Base-by-base conservation (phyloP, 2,329 filamentous ascomycete genomes). In the Orbilia blumenaviensis region DNA sequence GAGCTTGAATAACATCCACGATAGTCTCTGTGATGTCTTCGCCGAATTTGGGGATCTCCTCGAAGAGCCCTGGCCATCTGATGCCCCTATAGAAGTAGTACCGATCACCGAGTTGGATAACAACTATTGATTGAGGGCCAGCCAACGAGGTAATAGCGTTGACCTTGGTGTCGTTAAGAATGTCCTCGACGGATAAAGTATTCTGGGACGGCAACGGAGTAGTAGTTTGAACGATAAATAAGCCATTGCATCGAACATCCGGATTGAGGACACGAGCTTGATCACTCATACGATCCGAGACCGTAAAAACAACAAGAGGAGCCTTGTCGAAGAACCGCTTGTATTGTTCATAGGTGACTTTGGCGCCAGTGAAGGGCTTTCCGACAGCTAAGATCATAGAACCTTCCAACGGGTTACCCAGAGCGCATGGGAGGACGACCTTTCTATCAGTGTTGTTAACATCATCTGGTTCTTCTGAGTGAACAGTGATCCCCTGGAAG, bases 241-340 rank as follows among this genome's bases (percentile, higher is more conserved):
- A 67, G 1, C 78, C 80, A 73, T 82, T 82, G 34, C 81, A 78
- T 67, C 81, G 76, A 23, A 78, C 78, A 14, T 78, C 23, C 12
- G 78, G 74, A 23, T 80, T 79, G 14, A 82, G 78, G 48, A 81
- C 81, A 36, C 81, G 78, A 23, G 81, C 80, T 77, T 81, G 81
- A 42, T 82, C 81, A 16, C 80, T 81, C 81, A 82, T 82, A 58
- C 77, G 75, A 25, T 81, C 80, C 12, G 81, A 79, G 23, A 81
- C 80, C 36, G 81, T 71, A n/a, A 82, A 78, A 5, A 82, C 73
- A 32, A 79, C 42, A 1, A 76, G 25, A 2, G 72, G 66, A 25
- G 72, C 46, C 29, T 60, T 69, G 23, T 76, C 64, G 32, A 76
- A 76, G 9, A 68, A 46, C 4, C 64, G 75, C n/a, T 77, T 75